phyloP scores from a whole-genome alignment of 2,329 filamentous ascomycete species.

The Stemphylium beticola region DNA sequence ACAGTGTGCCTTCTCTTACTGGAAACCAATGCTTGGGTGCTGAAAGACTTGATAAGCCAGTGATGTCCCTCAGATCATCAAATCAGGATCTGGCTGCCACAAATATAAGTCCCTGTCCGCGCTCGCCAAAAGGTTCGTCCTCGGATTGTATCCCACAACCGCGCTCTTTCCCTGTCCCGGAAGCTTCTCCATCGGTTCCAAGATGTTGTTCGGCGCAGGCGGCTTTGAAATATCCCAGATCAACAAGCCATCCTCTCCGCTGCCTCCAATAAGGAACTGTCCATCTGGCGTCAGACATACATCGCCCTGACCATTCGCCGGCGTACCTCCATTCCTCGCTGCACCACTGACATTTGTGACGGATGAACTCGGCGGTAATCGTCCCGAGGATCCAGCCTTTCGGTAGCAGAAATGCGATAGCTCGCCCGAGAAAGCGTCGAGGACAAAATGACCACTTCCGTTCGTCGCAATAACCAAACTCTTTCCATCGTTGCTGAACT shows the following conservation, averaged over 20 bases:
- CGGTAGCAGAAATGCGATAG: slow-evolving; percentile 74
- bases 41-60: no score
- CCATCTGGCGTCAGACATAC: slow-evolving; percentile 91
- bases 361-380: slow-evolving; percentile 52
- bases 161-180: slow-evolving; percentile 69
- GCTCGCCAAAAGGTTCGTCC: slow-evolving; percentile 89
- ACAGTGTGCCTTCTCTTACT: no score
- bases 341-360: slow-evolving; percentile 60
- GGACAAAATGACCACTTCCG: slow-evolving; percentile 82
- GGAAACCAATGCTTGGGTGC: no score
- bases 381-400: slow-evolving; percentile 53
- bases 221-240: slow-evolving; percentile 78
- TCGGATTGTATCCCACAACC: slow-evolving; percentile 85
- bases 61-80: slow-evolving; percentile 38
- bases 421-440: slow-evolving; percentile 89
- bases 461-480: slow-evolving; percentile 82
- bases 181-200: slow-evolving; percentile 69
- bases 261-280: slow-evolving; percentile 84
- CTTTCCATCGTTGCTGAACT: slow-evolving; percentile 97
- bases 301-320: slow-evolving; percentile 67
- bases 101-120: slow-evolving; percentile 77
- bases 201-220: slow-evolving; percentile 61
- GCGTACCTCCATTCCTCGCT: slow-evolving; percentile 48
- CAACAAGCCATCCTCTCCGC: slow-evolving; percentile 70
- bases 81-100: slow-evolving; percentile 56